phyloP scores from a whole-genome alignment of 2,329 filamentous ascomycete species.

The Colletotrichum costaricense region DNA sequence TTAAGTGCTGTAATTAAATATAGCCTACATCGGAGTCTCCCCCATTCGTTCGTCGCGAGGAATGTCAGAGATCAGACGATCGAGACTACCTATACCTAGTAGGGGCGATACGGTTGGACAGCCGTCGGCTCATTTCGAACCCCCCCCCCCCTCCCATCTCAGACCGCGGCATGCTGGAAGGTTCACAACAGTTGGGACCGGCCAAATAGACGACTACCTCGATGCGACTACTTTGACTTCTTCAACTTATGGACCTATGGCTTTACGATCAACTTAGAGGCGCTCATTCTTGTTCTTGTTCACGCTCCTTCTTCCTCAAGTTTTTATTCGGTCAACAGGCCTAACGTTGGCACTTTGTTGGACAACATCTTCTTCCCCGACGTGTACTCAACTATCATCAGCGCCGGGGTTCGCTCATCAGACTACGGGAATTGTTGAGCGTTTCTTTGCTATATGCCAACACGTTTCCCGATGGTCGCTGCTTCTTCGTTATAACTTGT shows the following conservation, averaged over 20 bases:
- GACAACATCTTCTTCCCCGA: neutral
- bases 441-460: neutral
- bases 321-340: neutral
- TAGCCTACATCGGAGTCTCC: neutral
- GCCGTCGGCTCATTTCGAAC: neutral
- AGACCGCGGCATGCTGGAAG: neutral
- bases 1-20: neutral
- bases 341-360: neutral
- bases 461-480: neutral
- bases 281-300: no score
- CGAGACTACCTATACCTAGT: neutral
- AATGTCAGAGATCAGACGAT: constrained; percentile 16
- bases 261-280: neutral
- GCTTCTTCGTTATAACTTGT: neutral
- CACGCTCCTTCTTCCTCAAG: neutral
- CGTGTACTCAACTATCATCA: constrained; percentile 1
- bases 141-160: neutral
- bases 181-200: constrained; percentile 27
- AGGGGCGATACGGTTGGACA: neutral
- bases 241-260: neutral
- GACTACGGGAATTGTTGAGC: constrained; percentile 16
- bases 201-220: constrained; percentile 5
- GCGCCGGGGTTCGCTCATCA: neutral
- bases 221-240: neutral
- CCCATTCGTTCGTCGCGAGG: neutral